Base-by-base conservation (phyloP, 2,329 filamentous ascomycete genomes). In the Talaromyces sp. region DNA sequence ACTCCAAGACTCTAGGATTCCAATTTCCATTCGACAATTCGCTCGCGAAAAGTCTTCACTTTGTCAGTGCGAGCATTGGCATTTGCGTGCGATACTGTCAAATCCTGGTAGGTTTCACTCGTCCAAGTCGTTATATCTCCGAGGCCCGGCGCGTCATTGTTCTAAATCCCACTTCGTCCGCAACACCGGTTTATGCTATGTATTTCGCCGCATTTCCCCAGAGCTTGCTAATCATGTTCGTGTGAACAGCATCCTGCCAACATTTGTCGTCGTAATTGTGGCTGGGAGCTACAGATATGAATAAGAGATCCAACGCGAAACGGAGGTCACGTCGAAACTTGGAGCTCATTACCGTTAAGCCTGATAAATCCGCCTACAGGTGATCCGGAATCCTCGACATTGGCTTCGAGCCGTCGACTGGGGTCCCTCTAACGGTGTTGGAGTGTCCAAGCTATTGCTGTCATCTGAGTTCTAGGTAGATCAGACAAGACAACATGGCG, bases 401-500 rank as follows among this genome's bases (percentile, higher is more conserved):
- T 60, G 9, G n/a, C 12, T n/a, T 52, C n/a, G 14, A 35, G 21
- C 42, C 5, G 40, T 35, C 40, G 28, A 58, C 23, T 35, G 40
- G 35, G 39, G 56, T 21, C 39, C n/a, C 16, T 31, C 8, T 5
- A 23, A 31, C 25, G 31, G 52, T 44, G 12, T 31, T 16, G 21
- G 11, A 21, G 33, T 18, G 18, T 54, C 28, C 28, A n/a, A 25
- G 14, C 23, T 50, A 21, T 21, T 54, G 6, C 21, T 28, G 48
- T 33, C 48, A 21, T 39, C 48, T 48, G 56, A 40, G n/a, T 40
- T n/a, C 44, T 28, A 14, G 9, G 2, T 48, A 11, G 48, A 12
- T 42, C 35, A 40, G 33, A 52, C 18, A 25, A n/a, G 65, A 50
- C 68, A 75, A 64, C 55, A 83, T 83, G 81, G 80, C 75, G 64